Percentiles rank a stretch among this genome's conserved stretches.
These are phyloP conservation scores for Sclerotiophoma versabilis DNA, from an alignment of 2,329 filamentous ascomycete genomes.

Conservation along the genomic window DNA sequence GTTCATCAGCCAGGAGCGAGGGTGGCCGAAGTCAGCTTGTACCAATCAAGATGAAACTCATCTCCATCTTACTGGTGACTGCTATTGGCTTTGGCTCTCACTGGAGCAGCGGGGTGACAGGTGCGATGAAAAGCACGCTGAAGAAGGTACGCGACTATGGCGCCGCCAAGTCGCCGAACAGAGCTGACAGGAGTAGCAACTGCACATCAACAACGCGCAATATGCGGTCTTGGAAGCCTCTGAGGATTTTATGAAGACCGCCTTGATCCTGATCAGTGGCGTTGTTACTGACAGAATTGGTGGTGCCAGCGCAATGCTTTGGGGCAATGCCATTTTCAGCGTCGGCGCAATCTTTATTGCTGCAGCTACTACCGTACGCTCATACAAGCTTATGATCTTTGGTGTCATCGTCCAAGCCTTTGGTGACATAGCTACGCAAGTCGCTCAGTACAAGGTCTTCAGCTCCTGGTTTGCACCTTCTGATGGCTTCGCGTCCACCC, in stretches of 20 bases:
- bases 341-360: constrained; percentile 66
- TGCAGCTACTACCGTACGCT: constrained; percentile 62
- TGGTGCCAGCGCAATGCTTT: constrained; percentile 65
- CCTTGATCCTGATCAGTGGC: constrained; percentile 63
- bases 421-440: constrained; percentile 69
- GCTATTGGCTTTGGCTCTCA: constrained; percentile 66
- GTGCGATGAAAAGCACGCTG: constrained; percentile 67
- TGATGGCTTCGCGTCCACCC: constrained; percentile 67
- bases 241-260: constrained; percentile 68
- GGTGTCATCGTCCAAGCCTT: constrained; percentile 63
- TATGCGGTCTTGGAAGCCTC: constrained; percentile 67
- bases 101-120: constrained; percentile 67
- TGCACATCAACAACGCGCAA: constrained; percentile 66
- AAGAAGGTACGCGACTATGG: constrained; percentile 55
- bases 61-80: constrained; percentile 60
- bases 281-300: constrained; percentile 66
- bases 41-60: constrained; percentile 41
- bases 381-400: constrained; percentile 67
- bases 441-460: constrained; percentile 71
- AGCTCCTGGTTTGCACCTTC: constrained; percentile 70
- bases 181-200: constrained; percentile 42
- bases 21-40: constrained; percentile 13
- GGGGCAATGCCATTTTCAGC: constrained; percentile 67
- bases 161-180: background rate
- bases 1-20: constrained; percentile 10